Evolutionary conservation across 345 rosid genomes (phyloP), one percentile per base, ranked within the genome.

Genomic region (Acer campestre): DNA sequence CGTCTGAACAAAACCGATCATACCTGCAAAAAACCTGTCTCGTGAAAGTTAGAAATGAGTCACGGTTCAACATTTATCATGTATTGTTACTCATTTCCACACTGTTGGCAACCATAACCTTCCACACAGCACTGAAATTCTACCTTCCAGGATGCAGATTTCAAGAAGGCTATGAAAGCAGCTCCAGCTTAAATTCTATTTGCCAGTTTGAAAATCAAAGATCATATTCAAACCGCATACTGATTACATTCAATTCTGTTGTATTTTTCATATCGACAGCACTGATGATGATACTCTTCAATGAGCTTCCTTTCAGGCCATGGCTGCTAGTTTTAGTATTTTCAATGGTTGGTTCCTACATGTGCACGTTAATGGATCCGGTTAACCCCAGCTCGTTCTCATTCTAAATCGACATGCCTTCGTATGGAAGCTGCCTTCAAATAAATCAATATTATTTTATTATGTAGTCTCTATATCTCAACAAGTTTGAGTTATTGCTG

Each of bases 181-280:
- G 6, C 3, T 46, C 12, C 51, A 46, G 51, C 53, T 13, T 48
- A 10, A 2, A 48, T 10, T n/a, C 61, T 10, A 4, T 76, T 20
- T 17, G 8, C 56, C 27, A 40, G 62, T 44, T 59, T 29, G 59
- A 10, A 23, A 67, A 22, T 4, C 58, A 58, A 68, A 17, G 16
- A 29, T 62, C 25, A 6, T 61, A 25, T 8, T 11, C 22, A 13
- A 59, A 22, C 40, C 55, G 8, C 20, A 13, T 61, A 2, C 8
- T 77, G 23, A 7, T 70, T 9, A 2, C 31, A 13, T 61, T 70
- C 58, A 77, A 77, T 77, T 77, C 75, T 40, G 25, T 20, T 1
- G 59, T 46, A 64, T 63, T 71, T 55, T 78, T 71, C 76, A 14
- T 65, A 11, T 70, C 75, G 1, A 20, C 51, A 58, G 46, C 58